These are phyloP conservation scores for Tanacetum coccineum DNA, from an alignment of 129 eudicot species.

Conservation along the genomic window DNA sequence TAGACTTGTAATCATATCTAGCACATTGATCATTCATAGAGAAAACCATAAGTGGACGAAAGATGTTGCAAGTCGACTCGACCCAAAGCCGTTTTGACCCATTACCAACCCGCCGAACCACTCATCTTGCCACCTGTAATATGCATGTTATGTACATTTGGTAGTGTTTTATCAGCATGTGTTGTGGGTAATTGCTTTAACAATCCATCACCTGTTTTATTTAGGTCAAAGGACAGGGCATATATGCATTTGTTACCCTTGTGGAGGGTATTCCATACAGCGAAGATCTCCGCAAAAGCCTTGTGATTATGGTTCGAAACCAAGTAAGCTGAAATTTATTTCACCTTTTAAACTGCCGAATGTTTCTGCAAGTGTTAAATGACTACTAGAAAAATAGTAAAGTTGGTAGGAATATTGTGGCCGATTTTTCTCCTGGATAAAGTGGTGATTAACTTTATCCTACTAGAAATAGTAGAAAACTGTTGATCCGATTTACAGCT, in stretches of 20 bases:
- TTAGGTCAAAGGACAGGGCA: conserved; percentile 97
- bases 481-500: no score
- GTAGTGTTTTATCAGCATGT: not conserved
- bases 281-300: conserved; percentile 88
- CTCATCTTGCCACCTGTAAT: not conserved
- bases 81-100: conserved; percentile 1
- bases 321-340: conserved; percentile 45
- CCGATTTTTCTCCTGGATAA: no score
- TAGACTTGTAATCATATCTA: not conserved
- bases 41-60: not conserved
- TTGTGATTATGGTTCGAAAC: conserved; percentile 61
- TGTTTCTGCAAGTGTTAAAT: not conserved
- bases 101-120: not conserved
- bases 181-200: no score
- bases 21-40: not conserved
- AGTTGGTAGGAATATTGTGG: no score
- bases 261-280: conserved; percentile 93
- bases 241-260: conserved; percentile 93
- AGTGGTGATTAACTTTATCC: no score
- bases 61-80: not conserved
- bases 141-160: not conserved
- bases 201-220: conserved; percentile 11
- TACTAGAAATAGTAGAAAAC: no score
- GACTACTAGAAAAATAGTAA: not conserved
- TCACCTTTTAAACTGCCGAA: not conserved